phyloP scores from a whole-genome alignment of 1,139 yeast species.

The Candida sp. region DNA sequence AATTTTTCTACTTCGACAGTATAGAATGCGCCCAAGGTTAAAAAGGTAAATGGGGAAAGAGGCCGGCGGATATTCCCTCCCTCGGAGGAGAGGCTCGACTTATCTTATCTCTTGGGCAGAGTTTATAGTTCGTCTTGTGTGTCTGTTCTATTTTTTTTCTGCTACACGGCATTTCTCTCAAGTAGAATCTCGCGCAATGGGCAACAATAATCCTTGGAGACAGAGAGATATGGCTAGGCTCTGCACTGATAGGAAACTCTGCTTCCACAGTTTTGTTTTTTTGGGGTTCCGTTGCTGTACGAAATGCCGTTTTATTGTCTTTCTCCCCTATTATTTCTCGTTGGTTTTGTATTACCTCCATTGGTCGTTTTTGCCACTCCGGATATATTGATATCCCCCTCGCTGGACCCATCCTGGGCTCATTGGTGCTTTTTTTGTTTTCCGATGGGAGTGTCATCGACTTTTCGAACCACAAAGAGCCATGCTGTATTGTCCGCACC shows the following conservation, averaged over 20 bases:
- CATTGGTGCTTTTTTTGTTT: too few relatives aligned
- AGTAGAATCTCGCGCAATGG: not conserved
- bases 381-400: not conserved
- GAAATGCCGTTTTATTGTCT: conserved; percentile 1
- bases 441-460: too few relatives aligned
- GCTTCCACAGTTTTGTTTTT: not conserved
- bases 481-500: too few relatives aligned
- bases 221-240: not conserved
- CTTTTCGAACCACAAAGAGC: too few relatives aligned
- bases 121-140: too few relatives aligned
- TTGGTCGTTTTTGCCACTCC: not conserved
- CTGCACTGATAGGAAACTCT: too few relatives aligned
- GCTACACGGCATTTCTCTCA: not conserved
- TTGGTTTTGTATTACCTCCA: not conserved
- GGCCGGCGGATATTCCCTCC: too few relatives aligned
- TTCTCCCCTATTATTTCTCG: not conserved
- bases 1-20: too few relatives aligned
- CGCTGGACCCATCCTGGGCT: too few relatives aligned
- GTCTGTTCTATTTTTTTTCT: not conserved
- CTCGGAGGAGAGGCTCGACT: too few relatives aligned
- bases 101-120: not conserved
- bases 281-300: not conserved
- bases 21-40: too few relatives aligned
- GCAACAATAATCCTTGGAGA: not conserved
- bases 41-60: too few relatives aligned